Evolutionary conservation across 345 rosid species (phyloP).

Genomic region (Gossypium ekmanianum): DNA sequence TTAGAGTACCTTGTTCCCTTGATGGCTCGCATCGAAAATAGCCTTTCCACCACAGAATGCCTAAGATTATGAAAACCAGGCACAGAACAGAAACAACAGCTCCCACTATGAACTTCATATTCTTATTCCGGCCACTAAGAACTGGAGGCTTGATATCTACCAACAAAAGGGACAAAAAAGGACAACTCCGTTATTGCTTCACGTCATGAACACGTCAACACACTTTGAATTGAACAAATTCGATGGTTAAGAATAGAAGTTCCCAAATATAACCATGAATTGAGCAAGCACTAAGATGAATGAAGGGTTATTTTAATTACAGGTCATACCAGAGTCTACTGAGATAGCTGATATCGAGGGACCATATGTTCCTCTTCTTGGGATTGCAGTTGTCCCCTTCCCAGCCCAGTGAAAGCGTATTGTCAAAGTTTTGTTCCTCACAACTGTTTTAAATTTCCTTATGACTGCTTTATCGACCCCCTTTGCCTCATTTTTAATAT

Average conservation of each 20-base stretch:
- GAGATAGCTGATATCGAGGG: conserved; percentile 50
- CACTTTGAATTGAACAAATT: background rate
- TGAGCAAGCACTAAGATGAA: background rate
- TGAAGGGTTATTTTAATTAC: background rate
- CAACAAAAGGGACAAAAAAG: background rate
- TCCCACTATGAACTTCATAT: conserved; percentile 14
- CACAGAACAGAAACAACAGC: conserved; percentile 13
- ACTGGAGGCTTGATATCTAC: conserved; percentile 17
- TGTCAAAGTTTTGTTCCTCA: conserved; percentile 27
- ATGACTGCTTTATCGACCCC: conserved; percentile 24
- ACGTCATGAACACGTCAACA: background rate
- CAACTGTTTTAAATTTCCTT: conserved; percentile 20
- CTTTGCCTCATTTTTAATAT: conserved; percentile 30
- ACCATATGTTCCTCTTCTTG: conserved; percentile 36
- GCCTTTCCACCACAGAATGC: conserved; percentile 25
- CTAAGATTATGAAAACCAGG: conserved; percentile 15
- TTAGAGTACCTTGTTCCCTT: conserved; percentile 21
- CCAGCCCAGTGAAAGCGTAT: conserved; percentile 48
- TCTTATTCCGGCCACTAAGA: background rate
- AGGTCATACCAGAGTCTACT: conserved; percentile 29
- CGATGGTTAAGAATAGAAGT: background rate
- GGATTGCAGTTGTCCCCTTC: conserved; percentile 38
- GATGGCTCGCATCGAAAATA: background rate
- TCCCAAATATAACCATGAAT: conserved; percentile 12
- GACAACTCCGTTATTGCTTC: background rate